Base-by-base conservation (phyloP, 441 rosid genomes). In the Rhodomyrtus psidioides region DNA sequence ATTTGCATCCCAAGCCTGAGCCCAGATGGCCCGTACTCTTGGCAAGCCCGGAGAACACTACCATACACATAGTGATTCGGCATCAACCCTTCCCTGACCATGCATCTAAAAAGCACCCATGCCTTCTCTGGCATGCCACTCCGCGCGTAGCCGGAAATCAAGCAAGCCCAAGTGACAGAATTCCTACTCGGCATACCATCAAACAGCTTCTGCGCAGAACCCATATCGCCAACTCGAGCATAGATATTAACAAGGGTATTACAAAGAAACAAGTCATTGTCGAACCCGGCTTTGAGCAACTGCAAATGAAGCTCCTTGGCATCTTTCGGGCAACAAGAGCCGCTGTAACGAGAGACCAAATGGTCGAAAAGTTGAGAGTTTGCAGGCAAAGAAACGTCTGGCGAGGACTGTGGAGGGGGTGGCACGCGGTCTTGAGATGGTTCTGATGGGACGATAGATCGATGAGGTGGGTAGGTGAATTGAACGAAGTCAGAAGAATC, bases 111-210 rank as follows among this genome's bases (percentile, higher is more conserved):
- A 55, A 91, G 79, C 30, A 59, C 6, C 82, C 91, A 92, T n/a
- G 96, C 97, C 87, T 94, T 93, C 21, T 23, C 85, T 4, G 91
- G 90, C 88, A 88, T 87, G 39, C 98, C 92, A 74, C 92, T 92
- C 86, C 88, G 92, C 28, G 82, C 88, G 81, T 92, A 93, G 81
- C 98, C 99, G 1, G 99, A 93, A 90, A 96, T 92, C 90, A 95
- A 84, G 76, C 96, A 92, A 42, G 97, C 94, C 99, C 99, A 94
- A 1, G 98, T 90, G 85, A 95, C 96, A 15, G 88, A 87, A 88
- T 94, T 96, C 86, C 92, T 94, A 4, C 84, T 89, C 46, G 93
- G 88, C 97, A 95, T 94, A 93, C 94, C 96, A 86, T 89, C 95
- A 27, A 96, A 94, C 91, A 96, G 13, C 85, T 92, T 92, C 57